Evolutionary conservation across 176 grass and related monocot species (phyloP), one percentile per base, ranked within the genome.

Genomic region (Cenchrus purpureus): DNA sequence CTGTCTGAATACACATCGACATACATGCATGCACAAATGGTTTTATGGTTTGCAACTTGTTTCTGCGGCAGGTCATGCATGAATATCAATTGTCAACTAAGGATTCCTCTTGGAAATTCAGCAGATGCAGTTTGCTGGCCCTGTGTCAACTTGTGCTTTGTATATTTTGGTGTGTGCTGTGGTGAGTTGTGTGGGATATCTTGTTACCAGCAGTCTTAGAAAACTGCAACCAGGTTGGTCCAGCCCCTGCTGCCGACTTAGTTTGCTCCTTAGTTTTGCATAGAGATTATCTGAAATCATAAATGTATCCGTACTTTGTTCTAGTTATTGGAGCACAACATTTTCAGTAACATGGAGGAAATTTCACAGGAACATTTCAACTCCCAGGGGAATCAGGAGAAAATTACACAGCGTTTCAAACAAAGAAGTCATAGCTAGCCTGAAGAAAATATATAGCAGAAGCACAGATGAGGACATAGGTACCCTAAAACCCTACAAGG

Each of bases 1-100:
- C 85, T 81, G 79, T 68, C 77, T 81, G 68, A 61, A 83, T 84
- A 40, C 11, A 40, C 53, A 64, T 73, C 81, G 42, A 52, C 57
- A 83, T 43, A 34, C 28, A 72, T 46, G 12, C 6, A 6, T 65
- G 44, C 65, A 79, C 53, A 29, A 42, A 16, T 70, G 71, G 59
- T 25, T 52, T 44, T 80, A 67, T 66, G 65, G 40, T 46, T 44
- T 51, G 65, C 87, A 88, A 84, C 66, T 83, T 78, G 79, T 63
- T 82, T 17, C 43, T 81, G 66, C 7, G 66, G 67, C 54, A 88
- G 80, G 32, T 88, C 65, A 54, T 83, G 37, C 37, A 40, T 40
- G 25, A 25, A 25, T 25, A 3, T 40, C 37, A 40, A 40, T 40
- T 40, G 62, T 72, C 86, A 79, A 88, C 80, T 83, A 66, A 52